phyloP scores from a whole-genome alignment of 768 basidiomycete genomes.

The Kwoniella sp. region DNA sequence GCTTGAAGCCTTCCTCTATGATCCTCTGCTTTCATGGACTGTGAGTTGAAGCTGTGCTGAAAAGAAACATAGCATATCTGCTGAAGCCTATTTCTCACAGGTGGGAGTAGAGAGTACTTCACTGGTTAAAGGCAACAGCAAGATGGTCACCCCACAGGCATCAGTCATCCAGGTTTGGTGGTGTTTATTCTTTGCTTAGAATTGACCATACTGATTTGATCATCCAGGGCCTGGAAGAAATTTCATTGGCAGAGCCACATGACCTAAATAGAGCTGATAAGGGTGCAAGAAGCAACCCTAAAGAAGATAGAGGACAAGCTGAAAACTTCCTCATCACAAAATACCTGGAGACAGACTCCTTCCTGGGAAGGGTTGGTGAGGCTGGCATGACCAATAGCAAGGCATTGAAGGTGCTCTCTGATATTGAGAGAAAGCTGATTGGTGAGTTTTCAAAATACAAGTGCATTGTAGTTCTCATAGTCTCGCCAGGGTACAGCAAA shows the following conservation, averaged over 20 bases:
- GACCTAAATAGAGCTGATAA: no score
- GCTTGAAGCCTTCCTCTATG: slow-evolving; percentile 52
- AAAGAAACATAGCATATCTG: no score
- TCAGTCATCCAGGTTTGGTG: no score
- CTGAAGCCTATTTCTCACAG: background rate
- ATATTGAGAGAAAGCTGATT: slow-evolving; percentile 46
- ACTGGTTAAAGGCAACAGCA: no score
- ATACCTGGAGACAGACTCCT: slow-evolving; percentile 33
- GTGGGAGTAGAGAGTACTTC: slow-evolving; percentile 1
- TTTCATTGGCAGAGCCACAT: no score
- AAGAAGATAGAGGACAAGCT: no score
- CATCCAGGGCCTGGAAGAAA: no score
- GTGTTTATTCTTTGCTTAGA: no score
- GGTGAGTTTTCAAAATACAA: slow-evolving; percentile 15
- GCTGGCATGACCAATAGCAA: slow-evolving; percentile 44
- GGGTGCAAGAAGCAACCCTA: no score
- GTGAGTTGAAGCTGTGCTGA: slow-evolving; percentile 9
- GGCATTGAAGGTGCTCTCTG: slow-evolving; percentile 42
- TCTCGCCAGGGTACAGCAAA: slow-evolving; percentile 20
- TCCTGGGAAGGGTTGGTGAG: slow-evolving; percentile 36
- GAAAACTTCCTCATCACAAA: slow-evolving; percentile 25
- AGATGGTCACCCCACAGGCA: no score
- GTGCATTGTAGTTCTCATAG: slow-evolving; percentile 1
- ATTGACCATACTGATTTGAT: no score
- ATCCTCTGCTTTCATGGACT: slow-evolving; percentile 50